A percentile compares a stretch with the other conserved stretches of the same genome.
Conservation (phyloP, 805 yeast species). For the Helenozyma baotianmanensis region DNA sequence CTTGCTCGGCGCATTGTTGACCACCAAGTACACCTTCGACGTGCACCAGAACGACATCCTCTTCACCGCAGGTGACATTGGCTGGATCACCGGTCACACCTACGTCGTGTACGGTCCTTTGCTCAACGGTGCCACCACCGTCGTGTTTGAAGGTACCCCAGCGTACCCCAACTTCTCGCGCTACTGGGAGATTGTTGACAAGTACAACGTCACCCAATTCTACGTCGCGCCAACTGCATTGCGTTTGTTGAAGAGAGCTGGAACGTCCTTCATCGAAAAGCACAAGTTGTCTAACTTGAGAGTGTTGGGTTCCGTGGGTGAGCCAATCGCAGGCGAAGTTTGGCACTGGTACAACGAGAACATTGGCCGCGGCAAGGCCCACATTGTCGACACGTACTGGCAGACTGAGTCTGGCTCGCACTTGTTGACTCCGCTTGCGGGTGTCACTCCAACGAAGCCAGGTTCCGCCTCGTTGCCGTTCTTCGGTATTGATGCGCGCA, state of each 20-base stretch:
- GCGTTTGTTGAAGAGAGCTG: conserved; percentile 84
- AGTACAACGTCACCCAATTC: conserved; percentile 88
- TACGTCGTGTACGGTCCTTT: conserved; percentile 95
- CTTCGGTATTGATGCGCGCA: conserved; percentile 87
- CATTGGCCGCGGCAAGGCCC: conserved; percentile 86
- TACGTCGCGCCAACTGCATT: conserved; percentile 98
- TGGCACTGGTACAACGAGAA: conserved; percentile 98
- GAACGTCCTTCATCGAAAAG: conserved; percentile 74
- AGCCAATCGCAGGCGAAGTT: conserved; percentile 95
- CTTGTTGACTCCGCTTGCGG: conserved; percentile 90
- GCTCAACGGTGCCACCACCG: conserved; percentile 78
- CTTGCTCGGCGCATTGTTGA: conserved; percentile 84
- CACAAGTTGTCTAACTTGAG: conserved; percentile 84
- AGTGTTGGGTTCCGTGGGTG: conserved; percentile 96
- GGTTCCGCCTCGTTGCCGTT: conserved; percentile 97
- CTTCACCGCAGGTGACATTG: conserved; percentile 97
- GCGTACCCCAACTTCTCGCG: conserved; percentile 94
- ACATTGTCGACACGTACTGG: conserved; percentile 96
- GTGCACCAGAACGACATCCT: conserved; percentile 81
- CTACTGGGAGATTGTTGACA: conserved; percentile 94
- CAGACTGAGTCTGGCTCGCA: conserved; percentile 98
- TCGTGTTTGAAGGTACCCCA: conserved; percentile 96
- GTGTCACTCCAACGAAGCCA: conserved; percentile 91
- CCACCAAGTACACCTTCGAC: conserved; percentile 91
- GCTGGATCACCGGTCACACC: conserved; percentile 99